Percentiles rank a stretch among this genome's conserved stretches.
Conservation (phyloP, 73 alveolate genomes). For the Tetrahymena thermophila region DNA sequence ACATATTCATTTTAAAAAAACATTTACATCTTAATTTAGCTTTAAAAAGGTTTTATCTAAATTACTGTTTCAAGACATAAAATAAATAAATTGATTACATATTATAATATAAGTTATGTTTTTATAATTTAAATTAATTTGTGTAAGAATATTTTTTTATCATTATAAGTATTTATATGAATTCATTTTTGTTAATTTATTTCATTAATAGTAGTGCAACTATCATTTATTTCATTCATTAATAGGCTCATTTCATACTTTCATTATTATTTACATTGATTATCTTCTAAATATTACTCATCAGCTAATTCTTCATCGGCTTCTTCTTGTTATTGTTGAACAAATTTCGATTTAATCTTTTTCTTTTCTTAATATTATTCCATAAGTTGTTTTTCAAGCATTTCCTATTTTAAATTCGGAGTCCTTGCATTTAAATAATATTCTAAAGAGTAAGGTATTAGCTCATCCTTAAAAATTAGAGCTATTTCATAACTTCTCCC, state of each 20-base stretch:
- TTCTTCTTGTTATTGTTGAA: not conserved
- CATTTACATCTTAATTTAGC: not conserved
- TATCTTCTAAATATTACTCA: not conserved
- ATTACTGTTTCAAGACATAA: too few species aligned
- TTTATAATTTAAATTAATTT: too few species aligned
- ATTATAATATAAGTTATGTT: too few species aligned
- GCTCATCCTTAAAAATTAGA: not conserved
- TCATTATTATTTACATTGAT: not conserved
- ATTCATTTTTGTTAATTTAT: too few species aligned
- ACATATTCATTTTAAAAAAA: too few species aligned
- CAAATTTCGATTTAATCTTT: not conserved
- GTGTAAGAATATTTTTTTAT: too few species aligned
- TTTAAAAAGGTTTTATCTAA: too few species aligned
- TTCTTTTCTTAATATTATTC: not conserved
- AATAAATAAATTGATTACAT: not conserved
- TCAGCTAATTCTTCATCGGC: not conserved
- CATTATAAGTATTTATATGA: too few species aligned
- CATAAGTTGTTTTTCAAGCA: not conserved
- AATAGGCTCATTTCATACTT: too few species aligned
- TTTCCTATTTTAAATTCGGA: not conserved
- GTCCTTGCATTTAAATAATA: not conserved
- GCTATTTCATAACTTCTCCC: not conserved
- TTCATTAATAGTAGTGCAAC: too few species aligned
- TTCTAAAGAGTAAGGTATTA: not conserved
- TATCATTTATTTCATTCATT: too few species aligned